A percentile compares a stretch with the other conserved stretches of the same genome.
Conservation (phyloP, 2,329 filamentous ascomycete species). For the Colletotrichum sp. region DNA sequence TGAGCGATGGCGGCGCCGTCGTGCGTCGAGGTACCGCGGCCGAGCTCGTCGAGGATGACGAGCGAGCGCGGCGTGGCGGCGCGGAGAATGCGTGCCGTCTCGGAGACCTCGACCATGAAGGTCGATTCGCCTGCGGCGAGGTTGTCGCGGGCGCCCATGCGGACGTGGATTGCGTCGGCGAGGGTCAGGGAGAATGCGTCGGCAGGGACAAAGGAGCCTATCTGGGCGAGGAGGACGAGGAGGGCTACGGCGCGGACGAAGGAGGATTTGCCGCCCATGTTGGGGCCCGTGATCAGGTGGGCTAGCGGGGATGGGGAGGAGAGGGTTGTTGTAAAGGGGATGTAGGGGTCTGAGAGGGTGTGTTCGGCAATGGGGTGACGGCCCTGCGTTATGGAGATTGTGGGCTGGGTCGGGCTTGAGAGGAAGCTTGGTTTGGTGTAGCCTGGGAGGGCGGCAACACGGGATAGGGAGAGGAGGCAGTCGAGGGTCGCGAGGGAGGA, state of each 20-base stretch:
- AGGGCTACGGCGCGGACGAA: constrained; percentile 94
- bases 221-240: constrained; percentile 91
- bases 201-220: constrained; percentile 93
- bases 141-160: constrained; percentile 96
- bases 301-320: constrained; percentile 71
- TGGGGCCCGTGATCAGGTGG: constrained; percentile 92
- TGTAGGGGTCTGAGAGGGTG: constrained; percentile 83
- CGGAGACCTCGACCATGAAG: constrained; percentile 97
- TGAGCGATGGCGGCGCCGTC: constrained; percentile 96
- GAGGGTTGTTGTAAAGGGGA: constrained; percentile 85
- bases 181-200: constrained; percentile 76
- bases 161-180: constrained; percentile 90
- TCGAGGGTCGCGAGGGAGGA: constrained; percentile 87
- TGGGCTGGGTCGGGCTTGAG: constrained; percentile 65
- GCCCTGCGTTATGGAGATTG: constrained; percentile 74
- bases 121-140: constrained; percentile 94
- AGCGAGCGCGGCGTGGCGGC: constrained; percentile 84
- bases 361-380: constrained; percentile 97
- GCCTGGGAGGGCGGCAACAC: constrained; percentile 83
- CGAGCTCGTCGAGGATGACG: constrained; percentile 93
- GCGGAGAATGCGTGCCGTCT: constrained; percentile 90
- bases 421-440: constrained; percentile 80
- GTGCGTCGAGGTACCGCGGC: constrained; percentile 91
- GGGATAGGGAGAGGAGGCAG: constrained; percentile 85
- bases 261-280: constrained; percentile 99